Percentiles rank a stretch among this genome's conserved stretches.
phyloP scores from a whole-genome alignment of 768 basidiomycete species.

The Mycena latifolia region DNA sequence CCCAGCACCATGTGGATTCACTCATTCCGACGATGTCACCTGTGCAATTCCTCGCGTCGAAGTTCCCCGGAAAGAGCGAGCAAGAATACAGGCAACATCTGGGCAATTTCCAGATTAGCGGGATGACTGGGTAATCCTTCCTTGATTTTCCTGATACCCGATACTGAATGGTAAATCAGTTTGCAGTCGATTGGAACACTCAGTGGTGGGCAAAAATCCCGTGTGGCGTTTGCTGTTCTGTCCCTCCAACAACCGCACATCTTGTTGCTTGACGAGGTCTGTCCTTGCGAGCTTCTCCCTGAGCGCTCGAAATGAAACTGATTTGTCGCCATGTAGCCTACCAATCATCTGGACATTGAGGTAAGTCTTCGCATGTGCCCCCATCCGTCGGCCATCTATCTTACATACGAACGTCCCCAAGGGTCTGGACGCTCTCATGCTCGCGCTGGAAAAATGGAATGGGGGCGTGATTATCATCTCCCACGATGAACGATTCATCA shows the following conservation, averaged over 20 bases:
- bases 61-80: constrained; percentile 94
- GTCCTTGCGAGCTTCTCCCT: constrained; percentile 39
- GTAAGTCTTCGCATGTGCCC: constrained; percentile 48
- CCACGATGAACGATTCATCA: constrained; percentile 97
- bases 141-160: constrained; percentile 7
- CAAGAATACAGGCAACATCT: constrained; percentile 97
- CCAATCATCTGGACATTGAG: constrained; percentile 97
- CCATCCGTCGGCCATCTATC: constrained; percentile 9
- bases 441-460: constrained; percentile 83
- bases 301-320: constrained; percentile 15
- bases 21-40: constrained; percentile 88
- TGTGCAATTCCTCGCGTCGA: constrained; percentile 92
- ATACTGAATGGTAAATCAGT: constrained; percentile 39
- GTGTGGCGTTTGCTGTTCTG: constrained; percentile 92
- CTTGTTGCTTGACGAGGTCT: constrained; percentile 92
- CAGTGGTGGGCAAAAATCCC: constrained; percentile 95
- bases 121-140: constrained; percentile 82
- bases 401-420: constrained; percentile 42
- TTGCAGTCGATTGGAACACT: constrained; percentile 92
- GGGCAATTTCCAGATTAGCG: constrained; percentile 97
- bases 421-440: constrained; percentile 96
- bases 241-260: constrained; percentile 93
- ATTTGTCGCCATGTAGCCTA: constrained; percentile 65
- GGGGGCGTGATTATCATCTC: constrained; percentile 94
- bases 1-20: constrained; percentile 96